Conservation (phyloP, 345 rosid species). For the Erodium maritimum region DNA sequence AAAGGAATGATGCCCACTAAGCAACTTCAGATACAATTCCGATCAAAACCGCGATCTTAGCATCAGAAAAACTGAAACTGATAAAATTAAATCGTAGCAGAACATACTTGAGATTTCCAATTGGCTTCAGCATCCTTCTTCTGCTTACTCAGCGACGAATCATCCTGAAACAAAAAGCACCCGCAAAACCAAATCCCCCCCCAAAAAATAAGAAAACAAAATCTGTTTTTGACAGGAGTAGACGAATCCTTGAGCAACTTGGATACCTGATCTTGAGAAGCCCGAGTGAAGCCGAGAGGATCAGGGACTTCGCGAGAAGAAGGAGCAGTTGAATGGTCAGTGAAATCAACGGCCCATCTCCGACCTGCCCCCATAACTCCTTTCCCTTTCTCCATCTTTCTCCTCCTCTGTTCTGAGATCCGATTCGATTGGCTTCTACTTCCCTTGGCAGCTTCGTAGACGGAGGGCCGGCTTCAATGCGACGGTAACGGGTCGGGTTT, state of each 20-base stretch:
- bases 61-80: constrained; percentile 1
- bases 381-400: constrained; percentile 86
- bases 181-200: neutral
- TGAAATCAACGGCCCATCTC: constrained; percentile 96
- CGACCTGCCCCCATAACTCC: constrained; percentile 91
- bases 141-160: constrained; percentile 63
- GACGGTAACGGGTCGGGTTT: neutral
- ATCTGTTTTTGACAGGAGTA: neutral
- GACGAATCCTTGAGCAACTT: neutral
- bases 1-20: neutral
- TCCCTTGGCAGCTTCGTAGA: neutral
- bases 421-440: neutral
- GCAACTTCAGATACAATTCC: neutral
- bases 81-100: neutral
- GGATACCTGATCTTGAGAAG: constrained; percentile 73
- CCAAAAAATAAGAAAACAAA: neutral
- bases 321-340: constrained; percentile 67
- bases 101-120: constrained; percentile 87
- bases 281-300: constrained; percentile 87
- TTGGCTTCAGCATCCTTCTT: constrained; percentile 97
- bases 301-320: constrained; percentile 83
- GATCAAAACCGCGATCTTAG: neutral
- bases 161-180: constrained; percentile 39
- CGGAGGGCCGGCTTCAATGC: neutral
- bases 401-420: neutral